Base-by-base conservation (phyloP, 192 early-diverging fungal genomes). In the Umbelopsis sp. region DNA sequence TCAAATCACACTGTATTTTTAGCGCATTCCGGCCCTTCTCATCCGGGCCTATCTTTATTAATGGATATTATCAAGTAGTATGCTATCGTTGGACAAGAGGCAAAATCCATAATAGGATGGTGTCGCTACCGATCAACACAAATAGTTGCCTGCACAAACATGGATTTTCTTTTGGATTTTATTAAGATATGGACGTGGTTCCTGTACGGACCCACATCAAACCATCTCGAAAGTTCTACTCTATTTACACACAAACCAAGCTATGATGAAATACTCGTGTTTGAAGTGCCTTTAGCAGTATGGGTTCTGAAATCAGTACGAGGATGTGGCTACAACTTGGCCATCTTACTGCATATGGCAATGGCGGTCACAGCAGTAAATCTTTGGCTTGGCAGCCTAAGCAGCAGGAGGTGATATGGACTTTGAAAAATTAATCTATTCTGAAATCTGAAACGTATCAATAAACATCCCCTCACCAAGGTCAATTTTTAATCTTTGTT, bases 211-310 rank as follows among this genome's bases (percentile, higher is more conserved):
- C 5, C 47, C 11, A 1, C 4, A 49, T 5, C 56, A 34, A 62
- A n/a, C 29, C 29, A 62, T 62, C 56, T 62, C 56, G 56, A 62
- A 62, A 31, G 56, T 62, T 62, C 56, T 62, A 62, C 26, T 31
- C 9, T 41, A 11, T 41, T 3, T 41, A 11, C 38, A 11, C 5
- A 11, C 7, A 41, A 49, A 17, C 16, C n/a, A n/a, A 49, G 47
- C 47, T 3, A 21, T 17, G 20, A 49, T 49, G 47, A 49, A 49
- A 49, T 49, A 4, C 16, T 49, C n/a, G 47, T 17, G 47, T 7
- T 4, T 21, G n/a, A 17, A 49, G 5, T 41, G 38, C 38, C 38
- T 3, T 41, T 41, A 1, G 5, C 38, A 17, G 47, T 49, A 49
- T 49, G 47, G 47, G 4, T 17, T 49, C n/a, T 49, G 16, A n/a